These are phyloP conservation scores for Eremothecium gossypii DNA, from an alignment of 1,139 yeast genomes.

Conservation along the genomic window DNA sequence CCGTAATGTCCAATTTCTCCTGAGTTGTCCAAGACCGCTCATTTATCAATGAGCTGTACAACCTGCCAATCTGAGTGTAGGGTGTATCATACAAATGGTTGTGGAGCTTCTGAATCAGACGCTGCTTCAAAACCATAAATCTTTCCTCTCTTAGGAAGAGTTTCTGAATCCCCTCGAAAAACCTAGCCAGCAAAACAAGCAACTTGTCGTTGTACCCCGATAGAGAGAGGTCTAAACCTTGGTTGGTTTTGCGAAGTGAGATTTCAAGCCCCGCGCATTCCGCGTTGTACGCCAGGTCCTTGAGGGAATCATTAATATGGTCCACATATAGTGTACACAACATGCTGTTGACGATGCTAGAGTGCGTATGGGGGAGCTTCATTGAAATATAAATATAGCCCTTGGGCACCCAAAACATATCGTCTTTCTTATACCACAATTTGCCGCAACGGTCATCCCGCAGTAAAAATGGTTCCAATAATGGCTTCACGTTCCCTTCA, in stretches of 20 bases:
- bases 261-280: conserved; percentile 68
- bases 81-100: conserved; percentile 74
- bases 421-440: conserved; percentile 89
- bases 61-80: conserved; percentile 59
- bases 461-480: conserved; percentile 42
- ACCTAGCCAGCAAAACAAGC: conserved; percentile 48
- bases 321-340: conserved; percentile 57
- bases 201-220: conserved; percentile 82
- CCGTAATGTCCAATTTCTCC: conserved; percentile 50
- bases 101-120: conserved; percentile 48
- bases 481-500: conserved; percentile 31
- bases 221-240: conserved; percentile 60
- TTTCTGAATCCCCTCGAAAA: conserved; percentile 43
- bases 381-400: conserved; percentile 59
- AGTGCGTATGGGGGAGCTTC: conserved; percentile 54
- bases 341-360: conserved; percentile 48
- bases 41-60: conserved; percentile 52
- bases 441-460: conserved; percentile 35
- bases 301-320: conserved; percentile 63
- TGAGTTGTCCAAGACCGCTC: conserved; percentile 60
- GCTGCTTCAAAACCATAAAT: conserved; percentile 59
- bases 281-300: conserved; percentile 73
- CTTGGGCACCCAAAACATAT: conserved; percentile 81
- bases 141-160: conserved; percentile 50
- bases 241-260: conserved; percentile 49